phyloP scores from a whole-genome alignment of 2,329 filamentous ascomycete genomes.

The Fusarium cyanostomum region DNA sequence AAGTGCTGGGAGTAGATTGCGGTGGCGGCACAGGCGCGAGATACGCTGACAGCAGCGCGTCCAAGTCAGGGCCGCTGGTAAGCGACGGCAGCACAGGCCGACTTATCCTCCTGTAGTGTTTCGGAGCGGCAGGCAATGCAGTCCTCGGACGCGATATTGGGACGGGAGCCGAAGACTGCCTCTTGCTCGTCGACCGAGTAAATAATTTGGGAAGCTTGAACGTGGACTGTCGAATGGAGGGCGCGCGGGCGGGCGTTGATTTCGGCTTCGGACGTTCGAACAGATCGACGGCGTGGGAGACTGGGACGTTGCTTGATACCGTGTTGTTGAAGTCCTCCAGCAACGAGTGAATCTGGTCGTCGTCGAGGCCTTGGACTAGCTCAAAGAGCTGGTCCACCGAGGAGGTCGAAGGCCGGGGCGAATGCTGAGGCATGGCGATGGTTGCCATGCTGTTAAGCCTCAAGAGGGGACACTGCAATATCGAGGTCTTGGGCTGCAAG shows the following conservation, averaged over 20 bases:
- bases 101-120: constrained; percentile 35
- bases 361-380: constrained; percentile 35
- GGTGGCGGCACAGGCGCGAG: constrained; percentile 25
- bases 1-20: constrained; percentile 8
- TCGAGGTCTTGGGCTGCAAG: too few species aligned
- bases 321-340: constrained; percentile 37
- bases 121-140: constrained; percentile 18
- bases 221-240: constrained; percentile 24
- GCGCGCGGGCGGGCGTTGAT: constrained; percentile 19
- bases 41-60: constrained; percentile 34
- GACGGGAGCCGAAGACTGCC: constrained; percentile 16
- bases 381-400: constrained; percentile 39
- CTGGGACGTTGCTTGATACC: constrained; percentile 34
- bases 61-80: constrained; percentile 25
- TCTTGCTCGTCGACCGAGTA: constrained; percentile 32
- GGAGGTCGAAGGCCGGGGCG: constrained; percentile 3
- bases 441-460: neutral
- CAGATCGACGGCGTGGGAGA: constrained; percentile 33
- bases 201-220: constrained; percentile 33
- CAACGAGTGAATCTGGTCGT: constrained; percentile 32
- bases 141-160: constrained; percentile 29
- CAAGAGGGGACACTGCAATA: too few species aligned
- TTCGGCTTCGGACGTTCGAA: constrained; percentile 34
- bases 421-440: constrained; percentile 1
- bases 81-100: constrained; percentile 32